Conservation (phyloP, 805 yeast genomes). For the Kodamaea hsintzibuensis region DNA sequence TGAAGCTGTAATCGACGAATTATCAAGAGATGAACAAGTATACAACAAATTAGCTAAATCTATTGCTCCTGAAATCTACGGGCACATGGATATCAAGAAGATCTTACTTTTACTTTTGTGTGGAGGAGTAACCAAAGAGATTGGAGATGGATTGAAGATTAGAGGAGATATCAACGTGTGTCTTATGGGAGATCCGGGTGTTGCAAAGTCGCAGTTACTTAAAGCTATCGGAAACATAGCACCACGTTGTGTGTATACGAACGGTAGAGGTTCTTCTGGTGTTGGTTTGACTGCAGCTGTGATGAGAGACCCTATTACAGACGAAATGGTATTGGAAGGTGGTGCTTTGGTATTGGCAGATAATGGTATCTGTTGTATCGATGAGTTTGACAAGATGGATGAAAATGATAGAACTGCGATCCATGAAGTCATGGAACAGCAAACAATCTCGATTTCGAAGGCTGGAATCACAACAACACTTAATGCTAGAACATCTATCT, state of each 20-base stretch:
- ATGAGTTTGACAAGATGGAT: conserved; percentile 99
- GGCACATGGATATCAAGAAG: conserved; percentile 91
- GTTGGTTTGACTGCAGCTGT: conserved; percentile 99
- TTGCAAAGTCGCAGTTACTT: conserved; percentile 93
- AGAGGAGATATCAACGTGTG: conserved; percentile 96
- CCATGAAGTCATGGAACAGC: conserved; percentile 99
- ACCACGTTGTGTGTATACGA: conserved; percentile 95
- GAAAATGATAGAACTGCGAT: conserved; percentile 95
- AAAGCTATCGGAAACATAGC: conserved; percentile 90
- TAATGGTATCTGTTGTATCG: conserved; percentile 97
- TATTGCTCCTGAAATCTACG: conserved; percentile 97
- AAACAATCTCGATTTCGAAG: conserved; percentile 93
- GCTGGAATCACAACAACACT: conserved; percentile 97
- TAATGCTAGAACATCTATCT: conserved; percentile 91
- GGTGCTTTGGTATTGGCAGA: conserved; percentile 97
- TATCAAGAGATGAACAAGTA: conserved; percentile 64
- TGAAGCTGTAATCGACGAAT: conserved; percentile 52
- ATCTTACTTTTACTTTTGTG: conserved; percentile 80
- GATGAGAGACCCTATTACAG: conserved; percentile 98
- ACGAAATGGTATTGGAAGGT: conserved; percentile 97
- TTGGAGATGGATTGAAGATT: conserved; percentile 95
- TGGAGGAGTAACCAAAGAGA: conserved; percentile 93
- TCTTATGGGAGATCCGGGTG: conserved; percentile 99
- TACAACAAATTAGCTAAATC: conserved; percentile 81
- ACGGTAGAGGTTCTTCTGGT: conserved; percentile 98